Evolutionary conservation across 306 rosid genomes (phyloP), one percentile per base, ranked within the genome.

Genomic region (Vigna hirtella): DNA sequence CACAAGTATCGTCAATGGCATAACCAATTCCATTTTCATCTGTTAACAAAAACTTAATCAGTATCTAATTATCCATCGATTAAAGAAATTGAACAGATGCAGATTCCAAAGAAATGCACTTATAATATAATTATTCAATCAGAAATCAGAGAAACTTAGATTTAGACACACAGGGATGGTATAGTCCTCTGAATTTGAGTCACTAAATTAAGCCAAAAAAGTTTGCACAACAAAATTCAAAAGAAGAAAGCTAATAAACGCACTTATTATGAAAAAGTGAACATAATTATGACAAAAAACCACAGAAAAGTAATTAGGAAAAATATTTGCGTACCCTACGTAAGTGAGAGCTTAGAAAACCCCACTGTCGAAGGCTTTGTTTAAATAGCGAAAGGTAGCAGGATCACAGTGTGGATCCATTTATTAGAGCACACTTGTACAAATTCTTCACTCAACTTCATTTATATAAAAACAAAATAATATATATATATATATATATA

Each of bases 1-100:
- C 13, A 81, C 24, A 36, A 82, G 32, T 62, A 84, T 58, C 56
- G 80, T 80, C 30, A 78, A 42, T 10, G 52, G 55, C 73, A 84
- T 11, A 20, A 72, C 53, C 66, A 79, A 73, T 26, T 1, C 59
- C 96, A 88, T 90, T 43, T 81, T 74, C 14, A 68, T 48, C 89
- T 88, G 86, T 62, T 72, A 79, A 17, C 28, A 79, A 61, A 40
- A 68, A 57, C 66, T 38, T 24, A 32, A 73, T 73, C 43, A 69
- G 66, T 52, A 15, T 1, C 48, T 22, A 62, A 34, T 45, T 32
- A 50, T 40, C 7, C 14, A 66, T 69, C 51, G 32, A 68, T 68
- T 17, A 2, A 40, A 15, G 7, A 13, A 3, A n/a, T 61, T 5
- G 7, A 70, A 76, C 40, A 52, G 32, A 42, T 63, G 75, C 16